These are phyloP conservation scores for Obba rivulosa DNA, from an alignment of 768 basidiomycete species.

Conservation along the genomic window DNA sequence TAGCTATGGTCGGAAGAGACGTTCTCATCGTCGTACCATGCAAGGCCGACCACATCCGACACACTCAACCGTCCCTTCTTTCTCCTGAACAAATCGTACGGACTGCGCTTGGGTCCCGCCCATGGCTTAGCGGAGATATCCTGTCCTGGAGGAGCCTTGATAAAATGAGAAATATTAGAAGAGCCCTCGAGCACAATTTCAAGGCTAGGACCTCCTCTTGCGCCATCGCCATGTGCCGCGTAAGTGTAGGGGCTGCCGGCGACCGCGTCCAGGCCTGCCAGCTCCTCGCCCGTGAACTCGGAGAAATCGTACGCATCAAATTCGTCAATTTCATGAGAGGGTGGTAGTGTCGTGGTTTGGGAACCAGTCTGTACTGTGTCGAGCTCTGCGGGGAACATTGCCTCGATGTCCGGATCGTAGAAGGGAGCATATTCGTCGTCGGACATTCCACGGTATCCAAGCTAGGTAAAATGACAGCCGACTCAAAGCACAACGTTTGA, in stretches of 20 bases:
- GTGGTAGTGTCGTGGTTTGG: background rate
- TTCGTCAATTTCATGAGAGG: constrained; percentile 26
- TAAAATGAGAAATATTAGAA: constrained; percentile 10
- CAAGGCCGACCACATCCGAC: constrained; percentile 54
- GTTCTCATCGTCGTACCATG: constrained; percentile 42
- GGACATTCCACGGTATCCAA: too few species aligned
- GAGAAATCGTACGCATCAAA: constrained; percentile 47
- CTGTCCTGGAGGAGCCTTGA: constrained; percentile 7
- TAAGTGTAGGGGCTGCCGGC: background rate
- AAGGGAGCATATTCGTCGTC: constrained; percentile 23
- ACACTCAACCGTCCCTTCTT: constrained; percentile 45
- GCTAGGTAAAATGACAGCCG: too few species aligned
- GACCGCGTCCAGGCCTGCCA: constrained; percentile 41
- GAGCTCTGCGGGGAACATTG: background rate
- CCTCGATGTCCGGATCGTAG: constrained; percentile 15
- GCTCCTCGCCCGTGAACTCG: constrained; percentile 54
- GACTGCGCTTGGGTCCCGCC: constrained; percentile 15
- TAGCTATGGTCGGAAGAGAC: background rate
- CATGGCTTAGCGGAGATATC: background rate
- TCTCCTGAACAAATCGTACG: constrained; percentile 40
- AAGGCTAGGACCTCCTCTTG: constrained; percentile 18
- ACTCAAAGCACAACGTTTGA: too few species aligned
- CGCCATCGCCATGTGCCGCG: background rate
- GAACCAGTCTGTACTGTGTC: background rate
- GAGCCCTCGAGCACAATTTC: constrained; percentile 16